These are phyloP conservation scores for Hygrophila difformis DNA, from an alignment of 257 asterid genomes.

Conservation along the genomic window DNA sequence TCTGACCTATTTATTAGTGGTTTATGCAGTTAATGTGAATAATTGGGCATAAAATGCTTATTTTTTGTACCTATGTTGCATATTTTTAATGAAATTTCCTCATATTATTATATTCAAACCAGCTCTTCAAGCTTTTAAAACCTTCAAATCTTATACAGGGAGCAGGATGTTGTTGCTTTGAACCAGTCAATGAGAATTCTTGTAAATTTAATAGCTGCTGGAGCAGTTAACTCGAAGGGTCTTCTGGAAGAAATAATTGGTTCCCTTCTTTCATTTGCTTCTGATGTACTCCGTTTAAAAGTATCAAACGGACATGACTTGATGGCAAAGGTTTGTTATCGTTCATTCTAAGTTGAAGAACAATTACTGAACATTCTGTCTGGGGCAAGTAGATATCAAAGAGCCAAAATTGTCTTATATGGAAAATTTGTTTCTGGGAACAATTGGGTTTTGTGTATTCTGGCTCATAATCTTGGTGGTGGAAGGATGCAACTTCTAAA, in stretches of 20 bases:
- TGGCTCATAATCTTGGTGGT: not conserved
- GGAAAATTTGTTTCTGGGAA: too few relatives aligned
- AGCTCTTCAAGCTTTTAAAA: conserved; percentile 1
- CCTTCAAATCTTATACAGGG: conserved; percentile 39
- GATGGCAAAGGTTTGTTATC: conserved; percentile 2
- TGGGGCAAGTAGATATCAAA: too few relatives aligned
- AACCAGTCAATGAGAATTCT: conserved; percentile 84
- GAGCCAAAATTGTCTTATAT: too few relatives aligned
- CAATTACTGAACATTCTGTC: too few relatives aligned
- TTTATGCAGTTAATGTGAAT: too few relatives aligned
- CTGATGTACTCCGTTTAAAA: conserved; percentile 38
- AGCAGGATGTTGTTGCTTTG: conserved; percentile 45
- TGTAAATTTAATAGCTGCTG: conserved; percentile 73
- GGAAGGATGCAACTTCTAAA: conserved; percentile 4
- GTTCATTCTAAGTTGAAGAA: too few relatives aligned
- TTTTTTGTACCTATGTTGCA: not conserved
- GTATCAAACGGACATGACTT: conserved; percentile 57
- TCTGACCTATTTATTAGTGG: too few relatives aligned
- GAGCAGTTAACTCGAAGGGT: conserved; percentile 63
- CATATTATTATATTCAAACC: not conserved
- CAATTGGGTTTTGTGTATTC: too few relatives aligned
- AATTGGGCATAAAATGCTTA: not conserved
- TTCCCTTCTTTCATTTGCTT: conserved; percentile 57
- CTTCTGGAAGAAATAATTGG: conserved; percentile 57
- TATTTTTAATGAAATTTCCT: not conserved